A percentile compares a stretch with the other conserved stretches of the same genome.
phyloP scores from a whole-genome alignment of 106 monocot species.

The Chionographis japonica region DNA sequence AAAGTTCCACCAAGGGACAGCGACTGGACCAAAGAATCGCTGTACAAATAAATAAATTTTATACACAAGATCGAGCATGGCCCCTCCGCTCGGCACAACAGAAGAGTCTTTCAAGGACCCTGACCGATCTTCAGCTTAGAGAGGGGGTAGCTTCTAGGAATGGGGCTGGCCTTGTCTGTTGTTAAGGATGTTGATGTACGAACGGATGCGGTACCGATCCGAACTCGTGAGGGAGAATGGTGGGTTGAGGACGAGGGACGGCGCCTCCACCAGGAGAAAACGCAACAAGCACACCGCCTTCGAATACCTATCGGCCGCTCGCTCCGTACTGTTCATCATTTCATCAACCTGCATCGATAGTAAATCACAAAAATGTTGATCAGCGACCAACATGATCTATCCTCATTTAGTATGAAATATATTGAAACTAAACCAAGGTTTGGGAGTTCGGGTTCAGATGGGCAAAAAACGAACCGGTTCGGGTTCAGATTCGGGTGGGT shows the following conservation, averaged over 20 bases:
- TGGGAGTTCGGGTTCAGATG: no score
- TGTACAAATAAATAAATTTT: conserved; percentile 23
- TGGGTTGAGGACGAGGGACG: conserved; percentile 55
- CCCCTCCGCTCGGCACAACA: not conserved
- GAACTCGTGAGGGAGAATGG: conserved; percentile 57
- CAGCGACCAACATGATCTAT: no score
- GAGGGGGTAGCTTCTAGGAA: conserved; percentile 41
- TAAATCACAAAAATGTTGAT: not conserved
- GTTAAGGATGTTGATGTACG: conserved; percentile 70
- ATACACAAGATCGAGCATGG: not conserved
- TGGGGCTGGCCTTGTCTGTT: conserved; percentile 56
- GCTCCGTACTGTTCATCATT: conserved; percentile 62
- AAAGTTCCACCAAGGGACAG: not conserved
- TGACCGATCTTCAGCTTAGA: conserved; percentile 26
- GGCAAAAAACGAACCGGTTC: no score
- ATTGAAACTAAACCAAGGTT: no score
- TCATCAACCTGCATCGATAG: conserved; percentile 64
- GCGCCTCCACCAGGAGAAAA: conserved; percentile 78
- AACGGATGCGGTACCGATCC: conserved; percentile 40
- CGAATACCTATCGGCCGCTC: conserved; percentile 48
- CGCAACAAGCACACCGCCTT: conserved; percentile 44
- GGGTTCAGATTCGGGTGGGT: no score
- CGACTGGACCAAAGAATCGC: conserved; percentile 16
- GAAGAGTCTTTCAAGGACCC: no score
- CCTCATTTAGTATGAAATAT: no score